A percentile compares a stretch with the other conserved stretches of the same genome.
These are phyloP conservation scores for Fusarium redolens DNA, from an alignment of 2,329 filamentous ascomycete genomes.

Conservation along the genomic window DNA sequence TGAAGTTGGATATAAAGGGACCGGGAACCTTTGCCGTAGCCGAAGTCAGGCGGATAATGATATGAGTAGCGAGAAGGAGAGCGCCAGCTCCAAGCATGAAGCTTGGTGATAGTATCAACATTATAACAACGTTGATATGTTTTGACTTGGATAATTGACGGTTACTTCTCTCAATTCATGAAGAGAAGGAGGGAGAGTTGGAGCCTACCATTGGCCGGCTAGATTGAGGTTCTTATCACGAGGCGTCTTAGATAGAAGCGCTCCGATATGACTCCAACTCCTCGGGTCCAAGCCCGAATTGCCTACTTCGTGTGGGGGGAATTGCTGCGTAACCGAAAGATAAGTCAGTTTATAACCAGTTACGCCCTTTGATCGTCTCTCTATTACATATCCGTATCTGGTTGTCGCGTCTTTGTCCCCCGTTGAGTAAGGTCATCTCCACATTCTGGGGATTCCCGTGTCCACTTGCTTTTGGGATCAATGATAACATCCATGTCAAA, in stretches of 20 bases:
- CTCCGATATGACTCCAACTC: conserved; percentile 22
- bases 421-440: conserved; percentile 21
- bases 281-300: conserved; percentile 20
- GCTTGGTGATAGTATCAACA: conserved; percentile 47
- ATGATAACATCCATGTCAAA: neutral
- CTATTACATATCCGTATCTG: conserved; percentile 14
- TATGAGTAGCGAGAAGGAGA: conserved; percentile 41
- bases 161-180: neutral
- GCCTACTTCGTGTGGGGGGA: conserved; percentile 24
- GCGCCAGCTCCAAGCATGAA: conserved; percentile 38
- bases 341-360: conserved; percentile 7
- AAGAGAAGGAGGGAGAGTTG: neutral
- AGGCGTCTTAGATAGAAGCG: conserved; percentile 11
- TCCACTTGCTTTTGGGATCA: neutral
- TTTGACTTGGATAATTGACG: neutral
- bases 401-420: conserved; percentile 21
- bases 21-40: conserved; percentile 59
- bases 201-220: neutral
- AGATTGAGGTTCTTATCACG: conserved; percentile 35
- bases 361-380: conserved; percentile 4
- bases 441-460: conserved; percentile 12
- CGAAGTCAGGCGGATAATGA: conserved; percentile 47
- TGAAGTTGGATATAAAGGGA: conserved; percentile 60
- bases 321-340: conserved; percentile 7
- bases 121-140: neutral